Conservation (phyloP, 208 protist species). For the Acanthamoeba triangularis region DNA sequence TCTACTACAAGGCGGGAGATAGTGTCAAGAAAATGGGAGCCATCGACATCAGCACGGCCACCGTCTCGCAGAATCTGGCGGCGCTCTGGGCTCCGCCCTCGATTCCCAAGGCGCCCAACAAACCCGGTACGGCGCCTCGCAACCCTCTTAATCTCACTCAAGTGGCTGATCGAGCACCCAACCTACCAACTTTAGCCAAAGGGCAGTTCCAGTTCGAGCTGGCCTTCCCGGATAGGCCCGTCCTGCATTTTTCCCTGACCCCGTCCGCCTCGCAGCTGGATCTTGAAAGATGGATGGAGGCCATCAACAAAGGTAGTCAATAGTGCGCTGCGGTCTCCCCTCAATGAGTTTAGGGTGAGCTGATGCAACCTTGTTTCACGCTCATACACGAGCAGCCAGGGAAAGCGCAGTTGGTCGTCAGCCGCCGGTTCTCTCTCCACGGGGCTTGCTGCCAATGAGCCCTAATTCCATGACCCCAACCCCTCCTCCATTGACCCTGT, state of each 20-base stretch:
- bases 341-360: not conserved
- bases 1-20: constrained; percentile 10
- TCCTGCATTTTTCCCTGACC: constrained; percentile 30
- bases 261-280: constrained; percentile 13
- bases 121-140: not conserved
- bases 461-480: not conserved
- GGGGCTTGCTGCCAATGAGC: not conserved
- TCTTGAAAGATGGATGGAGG: not conserved
- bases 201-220: constrained; percentile 46
- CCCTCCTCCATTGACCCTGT: not conserved
- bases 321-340: not conserved
- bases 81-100: constrained; percentile 23
- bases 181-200: not conserved
- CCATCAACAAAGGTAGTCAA: constrained; percentile 14
- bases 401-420: not conserved
- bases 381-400: not conserved
- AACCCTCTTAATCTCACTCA: too few species aligned
- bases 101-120: constrained; percentile 3
- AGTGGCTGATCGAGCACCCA: not conserved
- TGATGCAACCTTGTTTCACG: too few species aligned
- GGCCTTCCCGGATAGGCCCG: not conserved
- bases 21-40: not conserved
- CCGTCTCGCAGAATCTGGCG: constrained; percentile 18
- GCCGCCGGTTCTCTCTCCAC: not conserved
- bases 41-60: constrained; percentile 43